Evolutionary conservation across 2,329 filamentous ascomycete species (phyloP).

Genomic region (Paracorniculantispora psalliotae): DNA sequence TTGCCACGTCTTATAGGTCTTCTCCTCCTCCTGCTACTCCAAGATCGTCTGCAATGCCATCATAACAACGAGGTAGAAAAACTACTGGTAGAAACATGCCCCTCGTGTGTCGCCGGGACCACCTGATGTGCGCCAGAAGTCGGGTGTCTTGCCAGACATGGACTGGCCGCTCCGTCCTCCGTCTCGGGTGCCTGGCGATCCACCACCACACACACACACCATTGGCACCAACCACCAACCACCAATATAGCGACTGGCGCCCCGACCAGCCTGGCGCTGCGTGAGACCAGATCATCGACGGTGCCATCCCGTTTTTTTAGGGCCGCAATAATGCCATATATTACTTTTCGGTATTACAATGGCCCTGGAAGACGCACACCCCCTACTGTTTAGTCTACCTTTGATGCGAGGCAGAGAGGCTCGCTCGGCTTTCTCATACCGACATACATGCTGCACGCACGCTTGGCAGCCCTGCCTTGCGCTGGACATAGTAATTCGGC

Average conservation of each 20-base stretch:
- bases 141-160: slow-evolving; percentile 4
- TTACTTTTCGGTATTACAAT: neutral
- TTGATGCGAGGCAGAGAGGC: neutral
- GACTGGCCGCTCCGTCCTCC: neutral
- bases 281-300: slow-evolving; percentile 1
- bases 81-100: neutral
- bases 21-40: too few relatives aligned
- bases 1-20: neutral
- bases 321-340: neutral
- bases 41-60: neutral
- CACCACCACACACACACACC: neutral
- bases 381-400: too few relatives aligned
- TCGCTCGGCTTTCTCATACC: neutral
- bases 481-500: too few relatives aligned
- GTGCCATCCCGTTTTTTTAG: neutral
- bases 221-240: too few relatives aligned
- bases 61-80: neutral
- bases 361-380: too few relatives aligned
- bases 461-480: neutral
- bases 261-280: neutral
- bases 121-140: neutral
- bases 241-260: too few relatives aligned
- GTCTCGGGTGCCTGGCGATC: slow-evolving; percentile 11
- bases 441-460: neutral
- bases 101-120: neutral